A percentile compares a stretch with the other conserved stretches of the same genome.
phyloP scores from a whole-genome alignment of 805 yeast genomes.

The Wickerhamomyces strasburgensis region DNA sequence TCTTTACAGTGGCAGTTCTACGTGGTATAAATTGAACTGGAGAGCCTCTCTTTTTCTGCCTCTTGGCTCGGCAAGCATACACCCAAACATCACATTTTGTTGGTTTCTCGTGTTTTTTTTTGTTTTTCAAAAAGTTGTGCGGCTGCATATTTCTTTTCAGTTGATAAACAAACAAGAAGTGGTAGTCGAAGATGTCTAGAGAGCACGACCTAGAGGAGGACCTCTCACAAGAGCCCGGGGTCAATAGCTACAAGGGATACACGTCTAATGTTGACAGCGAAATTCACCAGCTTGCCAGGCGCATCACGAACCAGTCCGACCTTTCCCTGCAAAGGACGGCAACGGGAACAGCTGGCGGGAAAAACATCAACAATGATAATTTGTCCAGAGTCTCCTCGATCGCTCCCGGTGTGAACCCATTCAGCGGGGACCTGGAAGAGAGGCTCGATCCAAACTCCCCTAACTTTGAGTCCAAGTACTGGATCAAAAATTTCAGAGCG shows the following conservation, averaged over 20 bases:
- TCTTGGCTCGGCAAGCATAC: too few species aligned
- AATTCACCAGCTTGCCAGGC: slow-evolving; percentile 35
- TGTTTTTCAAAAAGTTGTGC: too few species aligned
- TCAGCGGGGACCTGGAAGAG: slow-evolving; percentile 31
- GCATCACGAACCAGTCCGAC: slow-evolving; percentile 26
- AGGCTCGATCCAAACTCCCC: slow-evolving; percentile 54
- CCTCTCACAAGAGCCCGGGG: too few species aligned
- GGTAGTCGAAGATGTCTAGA: too few species aligned
- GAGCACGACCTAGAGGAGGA: slow-evolving; percentile 6
- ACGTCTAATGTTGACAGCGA: slow-evolving; percentile 25
- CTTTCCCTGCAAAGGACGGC: slow-evolving; percentile 2
- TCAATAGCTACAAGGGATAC: slow-evolving; percentile 28
- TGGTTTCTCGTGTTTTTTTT: too few species aligned
- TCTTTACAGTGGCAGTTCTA: too few species aligned
- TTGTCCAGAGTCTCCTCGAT: slow-evolving; percentile 20
- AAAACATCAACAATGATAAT: slow-evolving; percentile 4
- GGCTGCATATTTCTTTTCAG: too few species aligned
- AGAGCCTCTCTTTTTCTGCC: too few species aligned
- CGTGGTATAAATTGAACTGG: too few species aligned
- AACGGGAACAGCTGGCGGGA: slow-evolving; percentile 6
- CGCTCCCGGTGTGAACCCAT: slow-evolving; percentile 38
- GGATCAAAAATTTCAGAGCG: slow-evolving; percentile 58
- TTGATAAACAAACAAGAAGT: too few species aligned
- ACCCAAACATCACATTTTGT: too few species aligned
- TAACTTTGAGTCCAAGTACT: slow-evolving; percentile 50